Evolutionary conservation across 2,329 filamentous ascomycete species (phyloP), one percentile per base, ranked within the genome.

Genomic region (Chrysoporthe austroafricana): DNA sequence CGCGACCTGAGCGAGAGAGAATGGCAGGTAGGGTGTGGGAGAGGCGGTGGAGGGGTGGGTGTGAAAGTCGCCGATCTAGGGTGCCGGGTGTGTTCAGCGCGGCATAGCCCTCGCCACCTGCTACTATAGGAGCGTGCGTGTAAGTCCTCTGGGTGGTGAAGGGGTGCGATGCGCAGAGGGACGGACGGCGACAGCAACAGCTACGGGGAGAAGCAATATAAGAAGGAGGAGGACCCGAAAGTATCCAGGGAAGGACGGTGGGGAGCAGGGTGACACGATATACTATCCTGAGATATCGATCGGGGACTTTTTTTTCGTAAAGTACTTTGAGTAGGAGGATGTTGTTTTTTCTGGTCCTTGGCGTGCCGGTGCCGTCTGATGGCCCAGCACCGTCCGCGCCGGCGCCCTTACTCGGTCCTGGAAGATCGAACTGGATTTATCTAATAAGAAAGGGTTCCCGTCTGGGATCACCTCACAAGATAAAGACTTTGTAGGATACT

Each of bases 381-480:
- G 39, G 52, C 34, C 48, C 58, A 44, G 36, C n/a, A 43, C 13
- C 42, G 44, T 64, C 58, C 18, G 36, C 54, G 36, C 52, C 48
- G 48, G 26, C 52, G 65, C 52, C 50, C 59, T 56, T 50, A 43
- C 26, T 26, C 26, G 26, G 26, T 26, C 26, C 26, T 26, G 26
- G 26, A 26, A 26, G 26, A 26, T 26, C 26, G 26, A 26, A 26
- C 26, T 26, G 26, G 26, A 26, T 26, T 26, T 26, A 26, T 26
- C 26, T 26, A 26, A 26, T 26, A 26, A 26, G 26, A 26, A 26
- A 26, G 2, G 26, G 26, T 26, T 26, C 26, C 26, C 26, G 26
- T 26, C 48, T 32, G 36, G 54, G 54, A 57, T 66, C 39, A 56
- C 62, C 42, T 67, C 66, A 65, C 66, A 57, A 57, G 54, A 57